Evolutionary conservation across 768 basidiomycete genomes (phyloP).

Genomic region (Lentinula guzmanii): DNA sequence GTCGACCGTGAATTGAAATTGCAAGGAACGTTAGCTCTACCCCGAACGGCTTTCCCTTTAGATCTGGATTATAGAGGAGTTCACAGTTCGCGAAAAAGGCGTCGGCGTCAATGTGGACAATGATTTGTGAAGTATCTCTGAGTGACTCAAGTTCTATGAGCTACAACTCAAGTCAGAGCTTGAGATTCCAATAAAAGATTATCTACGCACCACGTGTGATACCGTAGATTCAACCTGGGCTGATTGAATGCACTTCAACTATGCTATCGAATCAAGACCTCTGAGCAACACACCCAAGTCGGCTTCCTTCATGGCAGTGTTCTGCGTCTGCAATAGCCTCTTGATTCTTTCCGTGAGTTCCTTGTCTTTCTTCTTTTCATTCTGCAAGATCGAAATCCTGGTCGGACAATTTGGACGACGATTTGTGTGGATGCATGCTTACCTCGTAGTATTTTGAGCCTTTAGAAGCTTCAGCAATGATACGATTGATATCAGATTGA

Average conservation of each 20-base stretch:
- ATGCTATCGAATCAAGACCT: conserved; percentile 10
- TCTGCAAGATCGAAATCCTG: conserved; percentile 33
- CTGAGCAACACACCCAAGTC: conserved; percentile 42
- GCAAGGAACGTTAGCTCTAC: conserved; percentile 27
- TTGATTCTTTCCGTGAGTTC: conserved; percentile 75
- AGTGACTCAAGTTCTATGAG: conserved; percentile 66
- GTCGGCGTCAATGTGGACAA: conserved; percentile 97
- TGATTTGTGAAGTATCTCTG: conserved; percentile 74
- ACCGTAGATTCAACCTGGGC: conserved; percentile 58
- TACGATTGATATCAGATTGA: conserved; percentile 78
- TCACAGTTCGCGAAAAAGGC: conserved; percentile 88
- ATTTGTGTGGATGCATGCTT: conserved; percentile 12
- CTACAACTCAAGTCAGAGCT: conserved; percentile 24
- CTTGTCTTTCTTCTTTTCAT: conserved; percentile 87
- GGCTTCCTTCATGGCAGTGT: conserved; percentile 48
- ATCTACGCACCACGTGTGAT: conserved; percentile 59
- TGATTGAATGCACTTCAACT: conserved; percentile 17
- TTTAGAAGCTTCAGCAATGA: conserved; percentile 88
- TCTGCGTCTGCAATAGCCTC: conserved; percentile 58
- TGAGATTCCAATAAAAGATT: not conserved
- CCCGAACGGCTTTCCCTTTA: conserved; percentile 69
- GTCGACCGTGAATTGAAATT: not conserved
- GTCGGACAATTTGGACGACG: not conserved
- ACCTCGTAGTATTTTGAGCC: conserved; percentile 92
- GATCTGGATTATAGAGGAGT: conserved; percentile 54